Conservation (phyloP, 805 yeast species). For the Cyberlindnera veronae region DNA sequence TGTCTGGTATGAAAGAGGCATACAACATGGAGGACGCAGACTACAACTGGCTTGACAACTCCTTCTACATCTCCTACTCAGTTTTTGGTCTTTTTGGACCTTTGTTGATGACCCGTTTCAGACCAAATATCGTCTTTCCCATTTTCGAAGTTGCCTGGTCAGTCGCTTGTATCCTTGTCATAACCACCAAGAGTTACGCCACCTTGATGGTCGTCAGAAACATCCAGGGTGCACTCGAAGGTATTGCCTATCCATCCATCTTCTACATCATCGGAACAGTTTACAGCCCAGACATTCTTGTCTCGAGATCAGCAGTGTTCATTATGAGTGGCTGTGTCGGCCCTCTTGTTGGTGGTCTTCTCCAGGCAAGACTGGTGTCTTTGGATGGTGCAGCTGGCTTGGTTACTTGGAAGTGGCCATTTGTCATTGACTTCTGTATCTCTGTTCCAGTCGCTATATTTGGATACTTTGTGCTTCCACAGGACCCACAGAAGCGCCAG, state of each 20-base stretch:
- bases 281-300: constrained; percentile 13
- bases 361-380: constrained; percentile 40
- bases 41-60: constrained; percentile 14
- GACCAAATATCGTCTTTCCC: constrained; percentile 10
- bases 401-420: constrained; percentile 31
- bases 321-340: constrained; percentile 16
- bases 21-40: constrained; percentile 35
- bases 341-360: constrained; percentile 31
- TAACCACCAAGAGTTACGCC: constrained; percentile 7
- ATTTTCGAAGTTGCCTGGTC: constrained; percentile 12
- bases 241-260: constrained; percentile 19
- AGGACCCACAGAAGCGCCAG: constrained; percentile 26
- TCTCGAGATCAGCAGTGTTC: constrained; percentile 18
- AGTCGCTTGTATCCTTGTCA: constrained; percentile 12
- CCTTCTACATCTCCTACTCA: constrained; percentile 10
- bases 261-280: constrained; percentile 18
- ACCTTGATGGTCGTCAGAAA: constrained; percentile 11
- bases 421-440: constrained; percentile 44
- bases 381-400: constrained; percentile 39
- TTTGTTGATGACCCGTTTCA: constrained; percentile 8
- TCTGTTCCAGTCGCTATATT: constrained; percentile 48
- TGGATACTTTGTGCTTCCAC: constrained; percentile 47
- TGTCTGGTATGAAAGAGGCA: constrained; percentile 52
- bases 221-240: constrained; percentile 14
- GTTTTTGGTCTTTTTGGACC: constrained; percentile 12